Evolutionary conservation across 2,329 filamentous ascomycete genomes (phyloP), one percentile per base, ranked within the genome.

Genomic region (Parascedosporium putredinis): DNA sequence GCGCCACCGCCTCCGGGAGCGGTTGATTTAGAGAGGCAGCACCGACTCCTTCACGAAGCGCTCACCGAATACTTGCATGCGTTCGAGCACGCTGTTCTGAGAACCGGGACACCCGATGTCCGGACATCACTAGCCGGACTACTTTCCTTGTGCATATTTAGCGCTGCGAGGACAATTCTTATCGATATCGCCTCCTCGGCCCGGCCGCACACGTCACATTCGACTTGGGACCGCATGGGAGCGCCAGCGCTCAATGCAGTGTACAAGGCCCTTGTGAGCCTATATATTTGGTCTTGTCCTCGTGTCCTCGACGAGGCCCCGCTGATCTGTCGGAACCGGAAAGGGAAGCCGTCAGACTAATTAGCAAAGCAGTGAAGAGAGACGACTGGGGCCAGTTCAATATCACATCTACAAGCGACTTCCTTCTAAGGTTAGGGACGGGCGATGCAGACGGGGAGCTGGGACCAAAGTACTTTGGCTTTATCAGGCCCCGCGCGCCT

Each of bases 81-180:
- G 0, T 73, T 80, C 48, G 77, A 80, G 54, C 62, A 61, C 3
- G 65, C 65, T 16, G 67, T 70, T 2, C 59, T 69, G 50, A 63
- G 66, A 22, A 62, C 62, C 27, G 60, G 62, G n/a, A 60, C 63
- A 4, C 59, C 68, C 20, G 65, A 66, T 22, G 63, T 68, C 7
- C 69, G 67, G 54, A 66, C 66, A 50, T 78, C 74, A 70, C 59
- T 78, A 14, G 72, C 76, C 2, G 59, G 71, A 3, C 77, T 79
- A 52, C 64, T 76, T 46, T 72, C 77, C 10, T 60, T 81, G 16
- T 79, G 76, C 58, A 72, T 81, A n/a, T 78, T 81, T 56, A 79
- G 75, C 57, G 65, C 76, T 24, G 68, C 74, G 18, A 70, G 72
- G 45, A 75, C 75, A 1, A 66, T 81, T 2, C 61, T 79, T 4